Base-by-base conservation (phyloP, 1,284 basidiomycete species). In the Tylopilus orsonianus region DNA sequence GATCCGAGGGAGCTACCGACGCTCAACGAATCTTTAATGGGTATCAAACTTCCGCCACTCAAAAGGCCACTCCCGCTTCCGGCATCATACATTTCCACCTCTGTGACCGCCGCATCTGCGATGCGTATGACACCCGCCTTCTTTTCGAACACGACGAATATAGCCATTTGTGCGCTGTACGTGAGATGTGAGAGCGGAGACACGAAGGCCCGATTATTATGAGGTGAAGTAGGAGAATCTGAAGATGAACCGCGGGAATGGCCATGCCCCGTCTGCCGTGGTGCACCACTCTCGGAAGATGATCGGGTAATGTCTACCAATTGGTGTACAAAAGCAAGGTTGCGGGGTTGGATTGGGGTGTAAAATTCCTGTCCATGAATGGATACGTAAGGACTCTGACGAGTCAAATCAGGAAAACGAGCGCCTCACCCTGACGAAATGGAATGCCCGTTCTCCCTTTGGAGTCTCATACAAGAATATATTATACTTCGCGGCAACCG, bases 111-210 rank as follows among this genome's bases (percentile, higher is more conserved):
- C 33, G 89, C 80, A 65, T 91, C 88, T 3, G 80, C 79, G 29
- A 91, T 65, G 23, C 88, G 83, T 56, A 91, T 90, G 65, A 87
- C 72, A 19, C 82, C 80, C 1, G 87, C 87, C 59, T 87, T 90
- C 69, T 91, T 91, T 62, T 90, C 89, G 60, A 91, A 91, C 22
- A 83, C 71, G 47, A 89, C 80, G 57, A 90, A 90, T 10, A 91
- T 71, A 54, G 80, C 81, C 57, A 87, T 78, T 54, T 90, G 87
- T 2, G 77, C 75, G 19, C 82, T 81, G 58, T 85, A 85, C 44
- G 71, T 71, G 41, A 74, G 65, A 29, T 69, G 67, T 3, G 56
- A 52, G n/a, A 49, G 46, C 8, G 52, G 49, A 30, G 41, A 23
- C 29, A 48, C 30, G 56, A 56, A 66, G 26, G 48, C 24, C 59